These are phyloP conservation scores for Geotrichum siamense DNA, from an alignment of 1,139 yeast genomes.

Conservation along the genomic window DNA sequence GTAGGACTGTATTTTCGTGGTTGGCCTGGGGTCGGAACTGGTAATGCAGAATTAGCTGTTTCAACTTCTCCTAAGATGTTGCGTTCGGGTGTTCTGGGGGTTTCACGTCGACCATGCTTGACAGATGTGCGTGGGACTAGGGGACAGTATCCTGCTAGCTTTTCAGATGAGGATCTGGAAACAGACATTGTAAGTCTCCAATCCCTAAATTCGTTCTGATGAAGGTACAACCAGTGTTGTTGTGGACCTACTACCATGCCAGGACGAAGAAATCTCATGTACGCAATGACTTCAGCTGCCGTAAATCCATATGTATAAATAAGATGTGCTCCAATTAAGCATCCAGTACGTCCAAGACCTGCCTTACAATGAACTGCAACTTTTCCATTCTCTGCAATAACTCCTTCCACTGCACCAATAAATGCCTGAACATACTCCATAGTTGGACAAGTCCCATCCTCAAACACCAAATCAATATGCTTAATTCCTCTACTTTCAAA, in stretches of 20 bases:
- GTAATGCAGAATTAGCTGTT: conserved; percentile 69
- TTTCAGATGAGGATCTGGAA: conserved; percentile 59
- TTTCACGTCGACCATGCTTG: conserved; percentile 37
- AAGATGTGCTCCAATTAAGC: conserved; percentile 92
- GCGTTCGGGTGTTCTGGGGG: conserved; percentile 68
- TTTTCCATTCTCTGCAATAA: conserved; percentile 76
- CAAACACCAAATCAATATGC: conserved; percentile 92
- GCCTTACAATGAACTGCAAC: conserved; percentile 98
- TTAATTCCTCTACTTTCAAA: conserved; percentile 77
- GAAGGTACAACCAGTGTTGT: conserved; percentile 95
- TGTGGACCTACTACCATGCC: conserved; percentile 99
- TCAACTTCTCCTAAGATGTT: conserved; percentile 67
- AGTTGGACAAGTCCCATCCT: conserved; percentile 97
- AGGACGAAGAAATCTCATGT: conserved; percentile 92
- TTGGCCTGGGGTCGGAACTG: conserved; percentile 92
- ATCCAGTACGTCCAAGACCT: conserved; percentile 95
- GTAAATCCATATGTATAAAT: conserved; percentile 95
- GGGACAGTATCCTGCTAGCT: conserved; percentile 71
- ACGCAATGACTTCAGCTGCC: conserved; percentile 93
- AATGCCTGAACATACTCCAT: conserved; percentile 86
- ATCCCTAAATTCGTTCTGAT: conserved; percentile 90
- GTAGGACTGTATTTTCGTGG: conserved; percentile 57
- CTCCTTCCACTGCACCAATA: conserved; percentile 90
- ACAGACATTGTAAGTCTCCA: conserved; percentile 94
- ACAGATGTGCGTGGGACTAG: conserved; percentile 41